phyloP scores from a whole-genome alignment of 2,329 filamentous ascomycete species.

The Penicillium sp. region DNA sequence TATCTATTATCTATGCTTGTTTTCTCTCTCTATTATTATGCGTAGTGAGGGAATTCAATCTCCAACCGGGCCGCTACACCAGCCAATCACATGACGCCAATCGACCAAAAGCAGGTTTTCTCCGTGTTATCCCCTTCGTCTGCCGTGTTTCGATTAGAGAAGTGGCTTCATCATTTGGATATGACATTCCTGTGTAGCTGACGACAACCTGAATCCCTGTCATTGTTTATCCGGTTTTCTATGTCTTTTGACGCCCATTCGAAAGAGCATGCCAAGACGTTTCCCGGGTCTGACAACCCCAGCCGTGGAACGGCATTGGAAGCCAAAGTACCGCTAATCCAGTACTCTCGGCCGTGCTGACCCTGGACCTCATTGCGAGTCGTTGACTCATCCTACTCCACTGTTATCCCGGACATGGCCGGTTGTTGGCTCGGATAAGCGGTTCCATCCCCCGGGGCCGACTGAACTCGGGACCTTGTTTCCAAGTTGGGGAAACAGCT shows the following conservation, averaged over 20 bases:
- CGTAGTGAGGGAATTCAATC: slow-evolving; percentile 8
- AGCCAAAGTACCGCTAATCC: background rate
- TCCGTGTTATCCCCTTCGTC: background rate
- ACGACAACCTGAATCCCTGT: background rate
- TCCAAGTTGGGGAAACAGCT: background rate
- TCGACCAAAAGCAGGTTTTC: slow-evolving; percentile 26
- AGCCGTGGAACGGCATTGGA: background rate
- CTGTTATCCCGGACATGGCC: background rate
- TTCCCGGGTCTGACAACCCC: background rate
- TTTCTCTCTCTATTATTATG: background rate
- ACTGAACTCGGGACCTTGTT: background rate
- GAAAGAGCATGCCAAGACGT: background rate
- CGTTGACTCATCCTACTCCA: slow-evolving; percentile 4
- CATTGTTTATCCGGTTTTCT: background rate
- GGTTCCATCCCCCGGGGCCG: background rate
- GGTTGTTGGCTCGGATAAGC: background rate
- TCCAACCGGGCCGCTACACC: slow-evolving; percentile 20
- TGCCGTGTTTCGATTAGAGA: background rate
- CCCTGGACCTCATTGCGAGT: background rate
- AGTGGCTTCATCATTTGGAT: slow-evolving; percentile 1
- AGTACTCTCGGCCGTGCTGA: background rate
- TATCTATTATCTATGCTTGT: background rate
- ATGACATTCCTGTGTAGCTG: background rate
- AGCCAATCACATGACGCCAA: slow-evolving; percentile 20
- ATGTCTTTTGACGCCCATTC: background rate